Evolutionary conservation across 257 asterid species (phyloP).

Genomic region (Echites panduratus): DNA sequence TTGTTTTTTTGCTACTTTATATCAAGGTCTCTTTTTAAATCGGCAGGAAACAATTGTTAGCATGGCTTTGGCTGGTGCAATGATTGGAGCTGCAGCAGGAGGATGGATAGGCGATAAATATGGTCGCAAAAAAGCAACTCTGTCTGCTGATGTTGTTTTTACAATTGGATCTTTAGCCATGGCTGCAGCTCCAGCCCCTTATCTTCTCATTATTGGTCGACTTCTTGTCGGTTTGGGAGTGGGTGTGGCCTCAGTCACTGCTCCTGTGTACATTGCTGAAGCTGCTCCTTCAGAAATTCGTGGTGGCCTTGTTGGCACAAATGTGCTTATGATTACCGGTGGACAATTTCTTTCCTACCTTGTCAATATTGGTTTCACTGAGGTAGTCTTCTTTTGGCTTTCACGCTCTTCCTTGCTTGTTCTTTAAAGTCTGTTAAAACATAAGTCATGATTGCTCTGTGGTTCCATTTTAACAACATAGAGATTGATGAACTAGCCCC

Average conservation of each 20-base stretch:
- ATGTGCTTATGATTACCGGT: slow-evolving; percentile 95
- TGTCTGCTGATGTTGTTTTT: slow-evolving; percentile 83
- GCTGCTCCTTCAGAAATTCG: slow-evolving; percentile 89
- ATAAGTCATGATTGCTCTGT: background rate
- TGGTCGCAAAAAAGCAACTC: slow-evolving; percentile 93
- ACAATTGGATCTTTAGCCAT: slow-evolving; percentile 65
- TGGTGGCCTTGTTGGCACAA: slow-evolving; percentile 95
- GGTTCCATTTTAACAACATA: background rate
- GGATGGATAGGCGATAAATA: slow-evolving; percentile 84
- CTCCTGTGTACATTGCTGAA: slow-evolving; percentile 96
- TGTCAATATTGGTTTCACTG: slow-evolving; percentile 91
- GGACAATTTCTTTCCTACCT: slow-evolving; percentile 97
- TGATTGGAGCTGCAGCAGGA: slow-evolving; percentile 82
- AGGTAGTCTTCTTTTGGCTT: slow-evolving; percentile 28
- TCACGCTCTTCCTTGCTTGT: background rate
- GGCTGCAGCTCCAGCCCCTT: slow-evolving; percentile 85
- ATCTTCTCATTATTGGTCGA: slow-evolving; percentile 74
- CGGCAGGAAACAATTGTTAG: slow-evolving; percentile 96
- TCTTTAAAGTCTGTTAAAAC: background rate
- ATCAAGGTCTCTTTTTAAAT: background rate
- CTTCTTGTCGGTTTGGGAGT: slow-evolving; percentile 81
- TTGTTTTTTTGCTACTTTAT: background rate
- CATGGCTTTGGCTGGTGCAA: slow-evolving; percentile 95
- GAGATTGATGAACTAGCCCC: background rate
- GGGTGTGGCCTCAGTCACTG: slow-evolving; percentile 94